These are phyloP conservation scores for Pseudocercospora musae DNA, from an alignment of 2,329 filamentous ascomycete species.

Conservation along the genomic window DNA sequence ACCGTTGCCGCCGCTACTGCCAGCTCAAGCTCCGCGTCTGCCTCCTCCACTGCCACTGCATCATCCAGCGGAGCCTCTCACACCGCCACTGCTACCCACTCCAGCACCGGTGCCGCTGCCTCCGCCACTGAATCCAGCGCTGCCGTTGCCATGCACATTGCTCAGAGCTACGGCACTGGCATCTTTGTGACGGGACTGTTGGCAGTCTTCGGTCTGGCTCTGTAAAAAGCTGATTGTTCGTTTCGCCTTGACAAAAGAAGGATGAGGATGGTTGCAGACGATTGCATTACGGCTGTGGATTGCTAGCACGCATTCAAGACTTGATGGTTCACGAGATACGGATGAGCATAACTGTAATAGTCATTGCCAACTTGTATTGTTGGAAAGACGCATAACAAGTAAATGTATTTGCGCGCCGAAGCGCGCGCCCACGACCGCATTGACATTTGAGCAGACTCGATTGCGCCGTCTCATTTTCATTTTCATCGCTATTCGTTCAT, in stretches of 20 bases:
- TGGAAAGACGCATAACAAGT: constrained; percentile 7
- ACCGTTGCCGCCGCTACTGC: constrained; percentile 41
- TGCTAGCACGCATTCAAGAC: constrained; percentile 5
- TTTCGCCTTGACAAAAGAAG: not conserved
- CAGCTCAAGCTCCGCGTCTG: constrained; percentile 34
- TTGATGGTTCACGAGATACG: constrained; percentile 6
- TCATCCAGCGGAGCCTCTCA: constrained; percentile 25
- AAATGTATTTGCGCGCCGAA: not conserved
- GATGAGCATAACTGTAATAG: constrained; percentile 4
- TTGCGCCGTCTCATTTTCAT: not conserved
- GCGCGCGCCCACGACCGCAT: not conserved
- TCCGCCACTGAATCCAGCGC: constrained; percentile 38
- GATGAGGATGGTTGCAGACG: not conserved
- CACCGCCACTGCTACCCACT: constrained; percentile 31
- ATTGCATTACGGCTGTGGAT: constrained; percentile 8
- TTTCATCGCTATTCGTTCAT: not conserved
- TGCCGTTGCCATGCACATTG: constrained; percentile 45
- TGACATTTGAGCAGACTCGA: not conserved
- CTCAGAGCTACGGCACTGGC: constrained; percentile 52
- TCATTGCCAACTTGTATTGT: constrained; percentile 4
- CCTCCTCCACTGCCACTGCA: constrained; percentile 27
- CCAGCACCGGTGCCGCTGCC: constrained; percentile 24
- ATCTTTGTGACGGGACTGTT: constrained; percentile 50
- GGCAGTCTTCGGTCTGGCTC: constrained; percentile 55
- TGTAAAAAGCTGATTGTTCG: constrained; percentile 42